phyloP scores from a whole-genome alignment of 768 basidiomycete genomes.

The Phylloporus arenicola region DNA sequence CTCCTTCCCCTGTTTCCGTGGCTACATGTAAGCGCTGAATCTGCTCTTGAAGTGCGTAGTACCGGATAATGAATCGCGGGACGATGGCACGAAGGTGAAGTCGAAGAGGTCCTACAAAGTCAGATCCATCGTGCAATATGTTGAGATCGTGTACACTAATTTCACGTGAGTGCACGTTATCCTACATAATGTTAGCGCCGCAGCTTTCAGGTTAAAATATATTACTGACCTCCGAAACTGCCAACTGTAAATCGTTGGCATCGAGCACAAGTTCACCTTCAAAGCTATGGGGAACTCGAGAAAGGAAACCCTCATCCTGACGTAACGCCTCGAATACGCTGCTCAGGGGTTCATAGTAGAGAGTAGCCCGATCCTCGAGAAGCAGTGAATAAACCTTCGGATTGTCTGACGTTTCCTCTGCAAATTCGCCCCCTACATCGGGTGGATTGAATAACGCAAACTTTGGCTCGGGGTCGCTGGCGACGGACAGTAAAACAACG shows the following conservation, averaged over 20 bases:
- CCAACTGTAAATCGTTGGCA: constrained; percentile 63
- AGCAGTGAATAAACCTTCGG: constrained; percentile 38
- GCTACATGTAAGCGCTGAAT: constrained; percentile 36
- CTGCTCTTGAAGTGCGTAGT: constrained; percentile 57
- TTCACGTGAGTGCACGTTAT: constrained; percentile 64
- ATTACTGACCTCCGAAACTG: constrained; percentile 54
- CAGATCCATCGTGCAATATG: constrained; percentile 61
- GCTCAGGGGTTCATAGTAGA: constrained; percentile 74
- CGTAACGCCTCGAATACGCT: constrained; percentile 69
- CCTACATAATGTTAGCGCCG: constrained; percentile 36
- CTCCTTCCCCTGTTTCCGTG: constrained; percentile 9
- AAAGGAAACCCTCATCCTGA: constrained; percentile 47
- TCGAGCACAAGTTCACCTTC: constrained; percentile 65
- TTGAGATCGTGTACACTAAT: constrained; percentile 69
- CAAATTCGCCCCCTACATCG: constrained; percentile 21
- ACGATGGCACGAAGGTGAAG: constrained; percentile 42
- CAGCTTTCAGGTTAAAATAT: background rate
- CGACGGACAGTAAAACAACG: constrained; percentile 49
- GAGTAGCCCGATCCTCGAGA: constrained; percentile 56
- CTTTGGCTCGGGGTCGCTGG: constrained; percentile 36
- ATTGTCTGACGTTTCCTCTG: constrained; percentile 8
- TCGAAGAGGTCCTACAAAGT: constrained; percentile 57
- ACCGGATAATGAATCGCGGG: constrained; percentile 65
- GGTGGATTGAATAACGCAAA: constrained; percentile 57
- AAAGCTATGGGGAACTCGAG: constrained; percentile 39